Evolutionary conservation across 1,139 yeast species (phyloP).

Genomic region (Taphrina communis): DNA sequence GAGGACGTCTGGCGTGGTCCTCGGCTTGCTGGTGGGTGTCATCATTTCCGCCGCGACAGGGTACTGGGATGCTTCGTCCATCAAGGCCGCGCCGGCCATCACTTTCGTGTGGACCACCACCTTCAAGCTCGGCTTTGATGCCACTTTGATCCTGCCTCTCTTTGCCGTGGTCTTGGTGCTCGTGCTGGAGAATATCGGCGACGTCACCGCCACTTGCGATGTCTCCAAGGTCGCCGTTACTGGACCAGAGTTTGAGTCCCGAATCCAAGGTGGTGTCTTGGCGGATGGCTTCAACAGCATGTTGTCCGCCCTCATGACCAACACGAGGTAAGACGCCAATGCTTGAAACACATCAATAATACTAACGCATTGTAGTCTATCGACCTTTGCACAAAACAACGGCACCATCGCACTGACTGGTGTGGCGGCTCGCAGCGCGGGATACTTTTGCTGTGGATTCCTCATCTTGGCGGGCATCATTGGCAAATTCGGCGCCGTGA

Average conservation of each 20-base stretch:
- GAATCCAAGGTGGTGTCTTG: slow-evolving; percentile 89
- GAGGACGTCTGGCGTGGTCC: slow-evolving; percentile 89
- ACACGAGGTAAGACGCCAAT: slow-evolving; percentile 72
- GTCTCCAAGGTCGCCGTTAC: slow-evolving; percentile 83
- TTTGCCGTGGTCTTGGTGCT: slow-evolving; percentile 77
- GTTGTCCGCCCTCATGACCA: slow-evolving; percentile 66
- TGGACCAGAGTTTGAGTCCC: slow-evolving; percentile 76
- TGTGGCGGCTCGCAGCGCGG: slow-evolving; percentile 84
- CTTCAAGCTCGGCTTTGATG: slow-evolving; percentile 73
- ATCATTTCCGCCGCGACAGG: slow-evolving; percentile 91
- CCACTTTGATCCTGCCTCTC: slow-evolving; percentile 82
- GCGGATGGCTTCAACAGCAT: slow-evolving; percentile 78
- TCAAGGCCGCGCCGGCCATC: slow-evolving; percentile 77
- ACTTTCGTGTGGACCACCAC: slow-evolving; percentile 89
- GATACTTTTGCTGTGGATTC: slow-evolving; percentile 88
- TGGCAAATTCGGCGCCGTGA: slow-evolving; percentile 86
- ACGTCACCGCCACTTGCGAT: slow-evolving; percentile 88
- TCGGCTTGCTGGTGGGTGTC: slow-evolving; percentile 84
- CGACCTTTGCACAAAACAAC: slow-evolving; percentile 90
- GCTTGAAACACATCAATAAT: slow-evolving; percentile 79
- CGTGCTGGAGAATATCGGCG: slow-evolving; percentile 93
- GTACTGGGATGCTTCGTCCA: slow-evolving; percentile 65
- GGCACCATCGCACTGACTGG: slow-evolving; percentile 91
- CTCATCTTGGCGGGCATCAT: slow-evolving; percentile 83
- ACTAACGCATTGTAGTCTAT: slow-evolving; percentile 46